Evolutionary conservation across 2,329 filamentous ascomycete species (phyloP).

Genomic region (Xylaria polymorpha): DNA sequence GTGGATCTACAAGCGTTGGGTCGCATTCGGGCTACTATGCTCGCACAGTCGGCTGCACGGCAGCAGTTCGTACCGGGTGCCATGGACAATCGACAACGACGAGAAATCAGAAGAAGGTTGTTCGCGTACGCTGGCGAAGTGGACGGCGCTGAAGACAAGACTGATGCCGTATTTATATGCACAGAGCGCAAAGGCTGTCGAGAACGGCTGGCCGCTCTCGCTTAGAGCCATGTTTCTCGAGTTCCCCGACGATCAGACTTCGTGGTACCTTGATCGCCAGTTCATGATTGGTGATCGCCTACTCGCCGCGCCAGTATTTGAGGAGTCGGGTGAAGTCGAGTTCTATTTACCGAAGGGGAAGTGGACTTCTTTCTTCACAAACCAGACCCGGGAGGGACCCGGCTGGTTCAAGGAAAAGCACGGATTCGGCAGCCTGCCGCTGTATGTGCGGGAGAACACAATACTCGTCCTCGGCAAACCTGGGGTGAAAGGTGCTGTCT

Average conservation of each 20-base stretch:
- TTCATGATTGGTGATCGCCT: constrained; percentile 78
- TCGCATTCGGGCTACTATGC: constrained; percentile 78
- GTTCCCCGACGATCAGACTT: constrained; percentile 76
- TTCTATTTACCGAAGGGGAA: constrained; percentile 69
- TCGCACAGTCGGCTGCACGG: constrained; percentile 78
- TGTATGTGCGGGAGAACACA: constrained; percentile 68
- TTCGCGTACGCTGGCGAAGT: constrained; percentile 61
- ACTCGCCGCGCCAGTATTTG: constrained; percentile 74
- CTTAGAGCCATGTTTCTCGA: constrained; percentile 75
- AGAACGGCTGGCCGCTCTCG: constrained; percentile 68
- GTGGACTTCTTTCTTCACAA: constrained; percentile 62
- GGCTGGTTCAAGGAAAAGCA: constrained; percentile 71
- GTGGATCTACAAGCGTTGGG: constrained; percentile 81
- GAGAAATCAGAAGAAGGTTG: constrained; percentile 66
- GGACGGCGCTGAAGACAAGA: constrained; percentile 62
- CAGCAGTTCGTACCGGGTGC: constrained; percentile 77
- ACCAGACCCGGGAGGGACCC: constrained; percentile 61
- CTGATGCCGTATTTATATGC: constrained; percentile 65
- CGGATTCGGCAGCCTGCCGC: constrained; percentile 66
- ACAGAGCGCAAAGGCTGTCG: constrained; percentile 56
- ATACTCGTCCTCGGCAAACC: constrained; percentile 59
- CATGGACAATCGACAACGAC: constrained; percentile 76
- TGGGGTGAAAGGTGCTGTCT: constrained; percentile 56
- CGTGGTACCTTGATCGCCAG: constrained; percentile 75
- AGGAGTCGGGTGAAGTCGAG: constrained; percentile 71